phyloP scores from a whole-genome alignment of 2,329 filamentous ascomycete genomes.

The Fusarium sp. region DNA sequence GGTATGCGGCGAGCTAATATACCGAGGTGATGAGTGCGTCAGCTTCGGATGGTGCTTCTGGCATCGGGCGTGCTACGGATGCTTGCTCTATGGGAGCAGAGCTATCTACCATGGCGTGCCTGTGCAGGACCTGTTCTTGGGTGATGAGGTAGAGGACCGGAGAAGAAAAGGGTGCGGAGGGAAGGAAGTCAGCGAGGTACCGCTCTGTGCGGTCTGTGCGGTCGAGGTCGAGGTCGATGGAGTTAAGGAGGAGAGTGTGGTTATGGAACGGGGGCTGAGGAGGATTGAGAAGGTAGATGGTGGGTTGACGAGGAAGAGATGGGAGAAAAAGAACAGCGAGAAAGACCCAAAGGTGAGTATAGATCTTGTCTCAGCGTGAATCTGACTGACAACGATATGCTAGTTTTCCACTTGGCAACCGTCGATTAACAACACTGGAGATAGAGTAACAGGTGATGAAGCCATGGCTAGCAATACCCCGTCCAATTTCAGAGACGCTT shows the following conservation, averaged over 20 bases:
- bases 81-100: conserved; percentile 65
- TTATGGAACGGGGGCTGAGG: conserved; percentile 61
- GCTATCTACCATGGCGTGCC: conserved; percentile 55
- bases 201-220: conserved; percentile 65
- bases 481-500: conserved; percentile 43
- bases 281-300: conserved; percentile 63
- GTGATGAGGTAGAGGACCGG: conserved; percentile 13
- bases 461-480: conserved; percentile 2
- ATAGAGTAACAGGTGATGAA: conserved; percentile 24
- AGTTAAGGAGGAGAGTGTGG: conserved; percentile 50
- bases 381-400: conserved; percentile 12
- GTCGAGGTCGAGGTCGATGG: conserved; percentile 59
- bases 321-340: conserved; percentile 54
- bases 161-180: conserved; percentile 24
- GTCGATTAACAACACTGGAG: conserved; percentile 2
- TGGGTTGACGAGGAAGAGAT: conserved; percentile 62
- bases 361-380: not conserved
- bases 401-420: conserved; percentile 20
- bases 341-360: conserved; percentile 16
- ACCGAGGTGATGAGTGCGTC: conserved; percentile 68
- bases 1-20: conserved; percentile 70
- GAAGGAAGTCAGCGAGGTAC: conserved; percentile 63
- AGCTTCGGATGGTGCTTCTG: conserved; percentile 75
- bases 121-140: conserved; percentile 55
- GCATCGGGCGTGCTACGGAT: conserved; percentile 71